Evolutionary conservation across 768 basidiomycete genomes (phyloP).

Genomic region (Tulasnella sp.): DNA sequence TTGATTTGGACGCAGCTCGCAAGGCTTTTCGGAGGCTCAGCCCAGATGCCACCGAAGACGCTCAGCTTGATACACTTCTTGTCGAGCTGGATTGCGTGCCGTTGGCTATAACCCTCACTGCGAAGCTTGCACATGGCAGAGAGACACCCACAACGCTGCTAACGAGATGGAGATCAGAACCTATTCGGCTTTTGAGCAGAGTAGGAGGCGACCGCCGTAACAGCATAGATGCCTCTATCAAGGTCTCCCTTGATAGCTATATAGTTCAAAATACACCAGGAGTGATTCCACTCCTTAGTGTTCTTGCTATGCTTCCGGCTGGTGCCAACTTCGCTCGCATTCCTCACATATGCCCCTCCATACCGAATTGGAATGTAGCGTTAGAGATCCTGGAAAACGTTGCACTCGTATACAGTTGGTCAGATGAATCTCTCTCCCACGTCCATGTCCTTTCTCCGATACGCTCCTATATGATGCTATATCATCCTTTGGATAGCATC

Average conservation of each 20-base stretch:
- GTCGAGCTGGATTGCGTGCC: not conserved
- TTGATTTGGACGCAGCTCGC: conserved; percentile 15
- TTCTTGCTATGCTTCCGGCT: not conserved
- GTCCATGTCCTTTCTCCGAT: not conserved
- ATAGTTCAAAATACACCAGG: not conserved
- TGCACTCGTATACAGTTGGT: not conserved
- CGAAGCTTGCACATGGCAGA: not conserved
- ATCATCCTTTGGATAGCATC: not conserved
- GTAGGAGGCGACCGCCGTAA: not conserved
- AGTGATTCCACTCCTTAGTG: not conserved
- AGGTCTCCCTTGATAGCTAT: not conserved
- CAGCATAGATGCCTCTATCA: not conserved
- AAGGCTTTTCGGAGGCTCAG: not conserved
- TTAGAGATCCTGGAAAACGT: not conserved
- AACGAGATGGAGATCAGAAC: not conserved
- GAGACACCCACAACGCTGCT: not conserved
- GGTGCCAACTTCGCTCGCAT: not conserved
- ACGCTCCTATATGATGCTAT: not conserved
- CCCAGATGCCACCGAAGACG: not conserved
- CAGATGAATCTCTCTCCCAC: not conserved
- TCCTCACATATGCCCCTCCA: not conserved
- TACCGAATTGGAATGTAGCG: not conserved
- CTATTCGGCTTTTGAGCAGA: not conserved
- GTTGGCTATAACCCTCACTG: not conserved
- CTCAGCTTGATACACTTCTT: not conserved